A percentile compares a stretch with the other conserved stretches of the same genome.
Evolutionary conservation across 2,329 filamentous ascomycete species (phyloP).

Genomic region (Dothiorella sarmentorum): DNA sequence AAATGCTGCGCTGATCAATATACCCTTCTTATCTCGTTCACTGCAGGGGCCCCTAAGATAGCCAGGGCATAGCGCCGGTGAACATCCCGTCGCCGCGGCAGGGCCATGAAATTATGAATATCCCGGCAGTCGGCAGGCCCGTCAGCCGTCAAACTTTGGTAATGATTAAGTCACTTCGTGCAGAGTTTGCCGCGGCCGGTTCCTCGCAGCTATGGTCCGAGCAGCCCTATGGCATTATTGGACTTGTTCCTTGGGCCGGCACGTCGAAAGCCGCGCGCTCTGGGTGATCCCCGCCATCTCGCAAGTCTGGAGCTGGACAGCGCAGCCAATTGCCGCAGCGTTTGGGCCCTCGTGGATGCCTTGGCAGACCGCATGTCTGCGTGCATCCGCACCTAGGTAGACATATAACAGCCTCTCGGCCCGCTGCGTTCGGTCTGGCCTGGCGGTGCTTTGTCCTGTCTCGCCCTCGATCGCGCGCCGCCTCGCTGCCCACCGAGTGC

Average conservation of each 20-base stretch:
- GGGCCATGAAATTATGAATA: neutral
- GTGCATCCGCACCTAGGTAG: neutral
- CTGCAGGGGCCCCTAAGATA: neutral
- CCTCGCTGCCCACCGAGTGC: neutral
- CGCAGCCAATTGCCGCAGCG: slow-evolving; percentile 4
- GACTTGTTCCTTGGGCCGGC: neutral
- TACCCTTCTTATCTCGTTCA: neutral
- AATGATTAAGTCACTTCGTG: too few species aligned
- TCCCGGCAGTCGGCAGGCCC: too few species aligned
- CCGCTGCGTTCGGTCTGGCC: neutral
- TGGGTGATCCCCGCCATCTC: slow-evolving; percentile 4
- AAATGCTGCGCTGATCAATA: neutral
- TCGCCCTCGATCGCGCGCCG: slow-evolving; percentile 9
- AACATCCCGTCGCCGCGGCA: neutral
- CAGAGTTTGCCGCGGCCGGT: slow-evolving; percentile 4
- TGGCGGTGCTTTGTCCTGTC: slow-evolving; percentile 7
- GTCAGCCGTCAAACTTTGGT: too few species aligned
- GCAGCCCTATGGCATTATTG: neutral
- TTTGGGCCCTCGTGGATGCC: slow-evolving; percentile 10
- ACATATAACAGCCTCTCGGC: neutral
- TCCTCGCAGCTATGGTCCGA: neutral
- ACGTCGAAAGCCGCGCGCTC: neutral
- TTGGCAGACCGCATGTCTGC: slow-evolving; percentile 12
- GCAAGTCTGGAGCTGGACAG: neutral
- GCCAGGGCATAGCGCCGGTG: neutral